Percentiles rank a stretch among this genome's conserved stretches.
Evolutionary conservation across 176 grass and related monocot species (phyloP).

Genomic region (Zoysia japonica): DNA sequence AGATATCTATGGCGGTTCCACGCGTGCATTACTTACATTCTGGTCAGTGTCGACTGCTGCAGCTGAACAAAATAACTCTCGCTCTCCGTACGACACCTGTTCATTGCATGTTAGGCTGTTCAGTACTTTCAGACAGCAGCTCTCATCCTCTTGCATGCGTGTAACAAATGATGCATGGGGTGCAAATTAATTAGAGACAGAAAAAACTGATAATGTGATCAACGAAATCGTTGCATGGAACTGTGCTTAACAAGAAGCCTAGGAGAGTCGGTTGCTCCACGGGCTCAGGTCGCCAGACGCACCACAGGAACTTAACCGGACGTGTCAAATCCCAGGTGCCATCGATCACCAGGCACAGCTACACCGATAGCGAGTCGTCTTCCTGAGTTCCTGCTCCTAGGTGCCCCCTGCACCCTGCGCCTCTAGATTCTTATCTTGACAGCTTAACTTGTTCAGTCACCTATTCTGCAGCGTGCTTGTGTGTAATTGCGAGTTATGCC

Average conservation of each 20-base stretch:
- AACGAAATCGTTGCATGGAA: background rate
- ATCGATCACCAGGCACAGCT: background rate
- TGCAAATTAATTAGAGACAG: too few species aligned
- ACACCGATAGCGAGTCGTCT: background rate
- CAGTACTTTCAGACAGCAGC: too few species aligned
- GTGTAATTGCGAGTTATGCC: background rate
- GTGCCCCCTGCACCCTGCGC: background rate
- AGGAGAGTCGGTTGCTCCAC: background rate
- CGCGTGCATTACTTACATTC: background rate
- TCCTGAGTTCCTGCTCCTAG: background rate
- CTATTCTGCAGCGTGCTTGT: background rate
- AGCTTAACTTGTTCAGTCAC: background rate
- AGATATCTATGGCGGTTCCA: background rate
- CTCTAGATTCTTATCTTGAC: constrained; percentile 17
- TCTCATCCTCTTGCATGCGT: too few species aligned
- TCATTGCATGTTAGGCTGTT: too few species aligned
- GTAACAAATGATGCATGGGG: too few species aligned
- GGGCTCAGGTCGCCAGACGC: background rate
- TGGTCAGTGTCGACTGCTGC: background rate
- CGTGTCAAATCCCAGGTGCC: constrained; percentile 28
- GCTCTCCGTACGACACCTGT: background rate
- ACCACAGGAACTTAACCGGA: background rate
- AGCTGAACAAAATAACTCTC: background rate
- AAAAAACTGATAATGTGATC: too few species aligned
- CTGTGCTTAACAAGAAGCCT: background rate